These are phyloP conservation scores for Mycosphaerella arachidis DNA, from an alignment of 2,329 filamentous ascomycete genomes.

Conservation along the genomic window DNA sequence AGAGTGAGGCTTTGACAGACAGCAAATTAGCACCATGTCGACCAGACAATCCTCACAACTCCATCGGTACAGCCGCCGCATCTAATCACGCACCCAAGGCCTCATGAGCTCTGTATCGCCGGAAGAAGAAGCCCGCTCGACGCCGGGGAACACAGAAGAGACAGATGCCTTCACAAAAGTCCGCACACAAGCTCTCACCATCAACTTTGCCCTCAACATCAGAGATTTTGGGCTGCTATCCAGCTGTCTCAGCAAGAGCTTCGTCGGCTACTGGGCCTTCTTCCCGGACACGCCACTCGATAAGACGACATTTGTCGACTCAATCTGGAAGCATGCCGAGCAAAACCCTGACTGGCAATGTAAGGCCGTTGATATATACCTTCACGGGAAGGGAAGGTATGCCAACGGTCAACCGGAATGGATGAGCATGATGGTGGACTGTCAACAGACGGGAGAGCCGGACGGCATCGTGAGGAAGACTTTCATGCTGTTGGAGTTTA, in stretches of 20 bases:
- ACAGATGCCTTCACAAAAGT: neutral
- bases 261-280: neutral
- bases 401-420: neutral
- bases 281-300: neutral
- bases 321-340: neutral
- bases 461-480: neutral
- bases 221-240: neutral
- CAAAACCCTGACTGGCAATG: neutral
- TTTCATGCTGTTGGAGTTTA: neutral
- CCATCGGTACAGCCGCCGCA: neutral
- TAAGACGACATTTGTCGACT: neutral
- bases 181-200: neutral
- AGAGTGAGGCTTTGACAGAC: neutral
- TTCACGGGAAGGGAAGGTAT: neutral
- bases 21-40: neutral
- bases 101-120: neutral
- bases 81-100: neutral
- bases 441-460: neutral
- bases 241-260: neutral
- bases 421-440: neutral
- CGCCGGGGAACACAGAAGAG: neutral
- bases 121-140: neutral
- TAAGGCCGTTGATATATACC: neutral
- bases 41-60: neutral
- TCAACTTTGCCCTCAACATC: neutral